Conservation (phyloP, 371 early-diverging fungal species). For the Lichtheimia hyalospora region DNA sequence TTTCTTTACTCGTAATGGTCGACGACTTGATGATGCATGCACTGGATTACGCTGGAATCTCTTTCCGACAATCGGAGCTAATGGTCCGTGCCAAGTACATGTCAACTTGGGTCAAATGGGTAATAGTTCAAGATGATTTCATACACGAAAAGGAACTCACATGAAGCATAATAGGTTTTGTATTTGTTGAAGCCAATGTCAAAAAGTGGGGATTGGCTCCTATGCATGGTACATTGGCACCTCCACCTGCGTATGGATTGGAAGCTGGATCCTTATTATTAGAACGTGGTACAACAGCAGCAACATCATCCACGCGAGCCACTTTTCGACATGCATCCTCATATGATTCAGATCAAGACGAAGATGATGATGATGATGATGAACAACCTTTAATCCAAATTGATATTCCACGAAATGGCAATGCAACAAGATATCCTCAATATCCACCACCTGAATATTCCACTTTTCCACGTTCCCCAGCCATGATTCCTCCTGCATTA, state of each 20-base stretch:
- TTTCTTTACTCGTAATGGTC: slow-evolving; percentile 81
- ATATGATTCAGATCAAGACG: not conserved
- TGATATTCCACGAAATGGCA: slow-evolving; percentile 15
- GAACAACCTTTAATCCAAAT: slow-evolving; percentile 23
- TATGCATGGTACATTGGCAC: slow-evolving; percentile 62
- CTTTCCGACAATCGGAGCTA: slow-evolving; percentile 67
- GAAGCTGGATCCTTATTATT: slow-evolving; percentile 55
- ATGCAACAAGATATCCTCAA: slow-evolving; percentile 8
- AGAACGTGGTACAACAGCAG: slow-evolving; percentile 24
- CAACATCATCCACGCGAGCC: not conserved
- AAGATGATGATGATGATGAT: slow-evolving; percentile 19
- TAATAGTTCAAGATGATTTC: not conserved
- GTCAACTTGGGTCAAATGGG: slow-evolving; percentile 63
- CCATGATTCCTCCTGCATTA: slow-evolving; percentile 1
- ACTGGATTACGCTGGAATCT: slow-evolving; percentile 54
- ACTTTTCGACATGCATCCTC: not conserved
- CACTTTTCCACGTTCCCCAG: slow-evolving; percentile 20
- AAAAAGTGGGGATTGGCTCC: slow-evolving; percentile 83
- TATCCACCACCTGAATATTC: slow-evolving; percentile 26
- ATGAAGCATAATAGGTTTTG: slow-evolving; percentile 39
- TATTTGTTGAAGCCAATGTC: slow-evolving; percentile 81
- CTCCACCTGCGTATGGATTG: slow-evolving; percentile 69
- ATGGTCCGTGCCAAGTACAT: slow-evolving; percentile 63
- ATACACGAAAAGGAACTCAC: not conserved
- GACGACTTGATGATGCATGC: slow-evolving; percentile 58